phyloP scores from a whole-genome alignment of 1,284 basidiomycete genomes.

The Irpex sp. region DNA sequence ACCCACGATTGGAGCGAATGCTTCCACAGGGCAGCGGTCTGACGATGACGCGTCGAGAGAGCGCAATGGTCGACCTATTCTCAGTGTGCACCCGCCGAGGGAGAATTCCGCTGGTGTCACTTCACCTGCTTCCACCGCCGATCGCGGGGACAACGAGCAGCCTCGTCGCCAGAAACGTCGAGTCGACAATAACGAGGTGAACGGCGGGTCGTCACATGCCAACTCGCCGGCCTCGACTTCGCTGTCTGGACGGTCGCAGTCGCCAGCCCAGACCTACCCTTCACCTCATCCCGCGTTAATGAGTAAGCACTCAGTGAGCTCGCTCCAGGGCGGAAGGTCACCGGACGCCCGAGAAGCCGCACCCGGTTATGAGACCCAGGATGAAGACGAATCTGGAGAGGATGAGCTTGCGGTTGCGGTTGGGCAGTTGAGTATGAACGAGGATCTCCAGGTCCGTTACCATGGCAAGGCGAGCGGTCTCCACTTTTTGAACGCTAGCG shows the following conservation, averaged over 20 bases:
- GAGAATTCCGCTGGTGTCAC: not conserved
- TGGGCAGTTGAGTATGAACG: constrained; percentile 81
- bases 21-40: constrained; percentile 12
- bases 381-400: constrained; percentile 34
- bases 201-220: not conserved
- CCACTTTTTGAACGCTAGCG: constrained; percentile 66
- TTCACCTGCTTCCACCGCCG: not conserved
- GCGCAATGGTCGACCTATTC: not conserved
- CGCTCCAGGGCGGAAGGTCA: constrained; percentile 6
- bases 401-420: constrained; percentile 67
- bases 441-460: constrained; percentile 76
- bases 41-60: constrained; percentile 12
- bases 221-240: constrained; percentile 22
- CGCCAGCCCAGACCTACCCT: constrained; percentile 16
- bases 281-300: constrained; percentile 15
- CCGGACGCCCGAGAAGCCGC: constrained; percentile 21
- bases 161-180: constrained; percentile 23
- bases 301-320: constrained; percentile 9
- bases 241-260: constrained; percentile 22
- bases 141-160: constrained; percentile 1
- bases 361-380: constrained; percentile 41
- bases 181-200: constrained; percentile 14
- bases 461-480: constrained; percentile 80
- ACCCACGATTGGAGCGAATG: constrained; percentile 8
- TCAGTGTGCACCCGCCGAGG: not conserved